Conservation (phyloP, 768 basidiomycete genomes). For the Dioszegia hungarica region DNA sequence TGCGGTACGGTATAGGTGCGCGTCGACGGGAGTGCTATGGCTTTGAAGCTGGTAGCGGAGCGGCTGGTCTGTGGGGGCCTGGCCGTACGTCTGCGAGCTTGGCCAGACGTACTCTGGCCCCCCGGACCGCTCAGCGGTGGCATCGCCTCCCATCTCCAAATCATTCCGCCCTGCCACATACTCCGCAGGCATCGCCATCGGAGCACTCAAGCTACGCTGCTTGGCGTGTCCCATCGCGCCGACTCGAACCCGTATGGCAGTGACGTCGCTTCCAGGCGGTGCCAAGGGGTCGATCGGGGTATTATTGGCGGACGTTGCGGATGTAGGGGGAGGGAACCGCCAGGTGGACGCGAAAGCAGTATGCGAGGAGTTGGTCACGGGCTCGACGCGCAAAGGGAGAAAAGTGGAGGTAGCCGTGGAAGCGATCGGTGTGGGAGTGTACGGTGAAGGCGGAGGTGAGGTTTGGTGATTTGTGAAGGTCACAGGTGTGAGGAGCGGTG, state of each 20-base stretch:
- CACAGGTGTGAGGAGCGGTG: constrained; percentile 1
- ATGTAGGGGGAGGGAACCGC: not conserved
- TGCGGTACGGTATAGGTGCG: no score
- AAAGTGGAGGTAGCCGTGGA: not conserved
- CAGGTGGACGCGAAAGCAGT: not conserved
- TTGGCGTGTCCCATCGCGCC: not conserved
- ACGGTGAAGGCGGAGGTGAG: not conserved
- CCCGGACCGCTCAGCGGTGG: no score
- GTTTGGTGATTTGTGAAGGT: not conserved
- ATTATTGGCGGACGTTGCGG: not conserved
- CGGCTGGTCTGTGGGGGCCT: no score
- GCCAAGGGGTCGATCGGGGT: not conserved
- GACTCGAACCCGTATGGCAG: not conserved
- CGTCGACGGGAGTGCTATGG: no score
- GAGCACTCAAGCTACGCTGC: constrained; percentile 1
- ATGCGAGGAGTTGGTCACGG: not conserved
- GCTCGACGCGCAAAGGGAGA: not conserved
- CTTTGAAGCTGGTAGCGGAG: no score
- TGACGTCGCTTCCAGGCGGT: not conserved
- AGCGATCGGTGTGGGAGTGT: not conserved
- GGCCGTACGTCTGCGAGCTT: no score
- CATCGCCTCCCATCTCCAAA: not conserved
- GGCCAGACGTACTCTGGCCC: no score
- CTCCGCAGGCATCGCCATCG: constrained; percentile 4
- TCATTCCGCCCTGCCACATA: not conserved